These are phyloP conservation scores for Hansenula lynferdii DNA, from an alignment of 1,139 yeast genomes.

Conservation along the genomic window DNA sequence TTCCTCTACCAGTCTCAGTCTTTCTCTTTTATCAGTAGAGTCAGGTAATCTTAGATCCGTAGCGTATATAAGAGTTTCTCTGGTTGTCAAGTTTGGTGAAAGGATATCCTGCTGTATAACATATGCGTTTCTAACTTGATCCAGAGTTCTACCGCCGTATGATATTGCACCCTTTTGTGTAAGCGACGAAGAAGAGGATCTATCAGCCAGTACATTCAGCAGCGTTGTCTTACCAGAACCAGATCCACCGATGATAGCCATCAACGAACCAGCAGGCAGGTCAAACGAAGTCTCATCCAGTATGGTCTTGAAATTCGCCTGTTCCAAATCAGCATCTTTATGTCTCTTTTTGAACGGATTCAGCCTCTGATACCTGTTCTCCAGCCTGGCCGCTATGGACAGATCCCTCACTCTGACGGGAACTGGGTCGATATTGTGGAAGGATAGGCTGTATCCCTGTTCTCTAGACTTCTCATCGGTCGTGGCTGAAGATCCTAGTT, in stretches of 20 bases:
- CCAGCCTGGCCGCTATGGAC: conserved; percentile 8
- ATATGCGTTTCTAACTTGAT: conserved; percentile 42
- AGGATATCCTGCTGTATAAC: conserved; percentile 75
- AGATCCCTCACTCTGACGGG: conserved; percentile 8
- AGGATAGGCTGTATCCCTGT: conserved; percentile 4
- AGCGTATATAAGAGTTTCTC: conserved; percentile 64
- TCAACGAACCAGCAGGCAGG: conserved; percentile 41
- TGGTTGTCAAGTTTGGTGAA: conserved; percentile 64
- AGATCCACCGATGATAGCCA: conserved; percentile 81
- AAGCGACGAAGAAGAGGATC: conserved; percentile 34
- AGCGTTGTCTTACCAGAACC: conserved; percentile 88
- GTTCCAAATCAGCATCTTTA: not conserved
- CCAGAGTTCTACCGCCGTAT: conserved; percentile 16
- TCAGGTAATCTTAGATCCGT: conserved; percentile 58
- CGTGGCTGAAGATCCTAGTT: not conserved
- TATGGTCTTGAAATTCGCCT: conserved; percentile 16
- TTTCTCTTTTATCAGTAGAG: conserved; percentile 35
- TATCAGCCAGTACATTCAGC: conserved; percentile 63
- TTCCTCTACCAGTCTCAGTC: conserved; percentile 49
- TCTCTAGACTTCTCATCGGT: not conserved
- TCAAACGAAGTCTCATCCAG: conserved; percentile 48
- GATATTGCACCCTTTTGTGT: conserved; percentile 33
- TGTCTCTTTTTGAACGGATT: not conserved
- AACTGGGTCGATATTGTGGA: conserved; percentile 8
- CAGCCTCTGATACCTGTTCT: not conserved